Percentiles rank a stretch among this genome's conserved stretches.
These are phyloP conservation scores for Hymenoscyphus infarciens DNA, from an alignment of 2,329 filamentous ascomycete species.

Conservation along the genomic window DNA sequence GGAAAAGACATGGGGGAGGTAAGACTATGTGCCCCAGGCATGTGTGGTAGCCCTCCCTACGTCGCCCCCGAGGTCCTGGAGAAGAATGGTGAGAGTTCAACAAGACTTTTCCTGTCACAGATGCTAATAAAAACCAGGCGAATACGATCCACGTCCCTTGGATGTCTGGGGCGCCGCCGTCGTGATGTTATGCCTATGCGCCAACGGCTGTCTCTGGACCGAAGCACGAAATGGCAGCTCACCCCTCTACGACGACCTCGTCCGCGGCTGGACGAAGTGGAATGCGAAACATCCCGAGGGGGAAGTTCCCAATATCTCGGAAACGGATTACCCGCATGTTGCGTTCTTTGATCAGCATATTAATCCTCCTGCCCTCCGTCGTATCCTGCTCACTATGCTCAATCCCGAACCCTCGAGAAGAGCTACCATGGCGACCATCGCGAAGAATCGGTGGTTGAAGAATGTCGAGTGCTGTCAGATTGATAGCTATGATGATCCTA, in stretches of 20 bases:
- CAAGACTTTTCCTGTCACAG: neutral
- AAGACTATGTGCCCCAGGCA: slow-evolving; percentile 70
- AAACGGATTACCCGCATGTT: slow-evolving; percentile 63
- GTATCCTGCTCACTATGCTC: slow-evolving; percentile 75
- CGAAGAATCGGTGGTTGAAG: slow-evolving; percentile 70
- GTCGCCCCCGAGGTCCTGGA: slow-evolving; percentile 80
- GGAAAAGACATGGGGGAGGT: slow-evolving; percentile 69
- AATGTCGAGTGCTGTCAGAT: slow-evolving; percentile 75
- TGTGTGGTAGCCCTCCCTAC: slow-evolving; percentile 82
- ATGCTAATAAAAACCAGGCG: slow-evolving; percentile 34
- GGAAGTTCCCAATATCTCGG: slow-evolving; percentile 40
- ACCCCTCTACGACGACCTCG: slow-evolving; percentile 59
- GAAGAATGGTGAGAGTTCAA: slow-evolving; percentile 48
- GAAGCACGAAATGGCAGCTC: slow-evolving; percentile 53
- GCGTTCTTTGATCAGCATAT: slow-evolving; percentile 61
- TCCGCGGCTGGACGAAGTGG: slow-evolving; percentile 67
- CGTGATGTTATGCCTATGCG: slow-evolving; percentile 74
- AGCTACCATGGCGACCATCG: slow-evolving; percentile 63
- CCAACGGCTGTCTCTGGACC: slow-evolving; percentile 70
- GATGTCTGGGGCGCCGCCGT: slow-evolving; percentile 87
- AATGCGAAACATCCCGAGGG: slow-evolving; percentile 52
- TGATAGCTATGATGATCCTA: slow-evolving; percentile 62
- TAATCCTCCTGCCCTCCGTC: slow-evolving; percentile 64
- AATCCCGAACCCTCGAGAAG: slow-evolving; percentile 72
- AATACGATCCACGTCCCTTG: slow-evolving; percentile 71